These are phyloP conservation scores for Durusdinium trenchii DNA, from an alignment of 73 alveolate species.

Conservation along the genomic window DNA sequence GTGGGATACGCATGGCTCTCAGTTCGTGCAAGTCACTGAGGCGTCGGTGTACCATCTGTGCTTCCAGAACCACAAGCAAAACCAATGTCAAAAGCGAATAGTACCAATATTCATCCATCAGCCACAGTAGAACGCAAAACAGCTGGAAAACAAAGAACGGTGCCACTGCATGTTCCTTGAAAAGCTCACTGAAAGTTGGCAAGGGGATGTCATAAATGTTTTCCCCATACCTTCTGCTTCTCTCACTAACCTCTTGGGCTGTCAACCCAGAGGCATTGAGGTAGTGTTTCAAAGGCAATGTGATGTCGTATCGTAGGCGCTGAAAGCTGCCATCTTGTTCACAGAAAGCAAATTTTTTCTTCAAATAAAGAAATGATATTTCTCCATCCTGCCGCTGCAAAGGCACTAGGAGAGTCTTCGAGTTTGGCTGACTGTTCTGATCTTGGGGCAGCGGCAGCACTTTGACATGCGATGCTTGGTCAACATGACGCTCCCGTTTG, in stretches of 20 bases:
- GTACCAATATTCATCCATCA: conserved; percentile 98
- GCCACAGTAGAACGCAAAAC: conserved; percentile 99
- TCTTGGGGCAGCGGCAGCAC: conserved; percentile 27
- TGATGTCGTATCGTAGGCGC: conserved; percentile 47
- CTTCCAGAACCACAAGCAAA: conserved; percentile 32
- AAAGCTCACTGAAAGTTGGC: conserved; percentile 98
- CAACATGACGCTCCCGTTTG: conserved; percentile 25
- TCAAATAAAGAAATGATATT: conserved; percentile 54
- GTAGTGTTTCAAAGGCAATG: conserved; percentile 49
- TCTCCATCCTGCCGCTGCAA: conserved; percentile 79
- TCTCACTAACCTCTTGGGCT: conserved; percentile 44
- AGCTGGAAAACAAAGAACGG: conserved; percentile 99
- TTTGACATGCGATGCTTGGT: conserved; percentile 47
- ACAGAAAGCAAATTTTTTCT: conserved; percentile 37
- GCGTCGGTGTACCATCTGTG: conserved; percentile 93
- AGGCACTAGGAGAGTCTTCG: conserved; percentile 49
- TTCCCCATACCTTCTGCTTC: conserved; percentile 96
- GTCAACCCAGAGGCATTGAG: conserved; percentile 46
- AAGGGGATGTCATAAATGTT: conserved; percentile 98
- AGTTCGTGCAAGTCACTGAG: conserved; percentile 62
- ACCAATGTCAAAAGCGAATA: conserved; percentile 57
- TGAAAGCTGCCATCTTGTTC: conserved; percentile 11
- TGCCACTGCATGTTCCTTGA: conserved; percentile 98
- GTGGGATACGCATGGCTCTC: conserved; percentile 93
- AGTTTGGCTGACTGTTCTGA: conserved; percentile 27